Evolutionary conservation across 345 rosid species (phyloP).

Genomic region (Excoecaria agallocha): DNA sequence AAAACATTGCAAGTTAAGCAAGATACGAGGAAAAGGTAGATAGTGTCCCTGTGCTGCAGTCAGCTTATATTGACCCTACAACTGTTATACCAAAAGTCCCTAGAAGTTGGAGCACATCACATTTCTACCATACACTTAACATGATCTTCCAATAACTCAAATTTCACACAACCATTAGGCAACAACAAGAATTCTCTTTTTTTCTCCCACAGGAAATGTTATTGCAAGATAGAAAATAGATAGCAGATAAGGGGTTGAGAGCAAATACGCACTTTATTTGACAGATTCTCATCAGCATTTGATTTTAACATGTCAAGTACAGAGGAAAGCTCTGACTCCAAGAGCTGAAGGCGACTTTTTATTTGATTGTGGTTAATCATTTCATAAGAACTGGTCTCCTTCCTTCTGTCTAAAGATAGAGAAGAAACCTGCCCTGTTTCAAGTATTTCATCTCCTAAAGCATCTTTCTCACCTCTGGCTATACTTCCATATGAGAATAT

Average conservation of each 20-base stretch:
- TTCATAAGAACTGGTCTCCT: constrained; percentile 30
- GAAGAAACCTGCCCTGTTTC: constrained; percentile 29
- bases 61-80: not conserved
- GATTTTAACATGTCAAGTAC: constrained; percentile 64
- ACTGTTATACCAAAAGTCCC: not conserved
- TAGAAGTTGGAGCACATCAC: not conserved
- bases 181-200: not conserved
- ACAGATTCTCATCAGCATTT: constrained; percentile 34
- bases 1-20: not conserved
- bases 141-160: not conserved
- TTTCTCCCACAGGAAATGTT: not conserved
- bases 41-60: not conserved
- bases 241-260: constrained; percentile 7
- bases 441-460: constrained; percentile 25
- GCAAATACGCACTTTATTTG: constrained; percentile 40
- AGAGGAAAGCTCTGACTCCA: constrained; percentile 75
- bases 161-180: constrained; percentile 10
- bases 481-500: constrained; percentile 18
- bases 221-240: not conserved
- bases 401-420: constrained; percentile 32
- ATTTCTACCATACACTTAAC: not conserved
- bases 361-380: constrained; percentile 40
- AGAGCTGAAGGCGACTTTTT: constrained; percentile 55
- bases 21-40: not conserved
- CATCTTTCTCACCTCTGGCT: constrained; percentile 10